Evolutionary conservation across 768 basidiomycete species (phyloP), one percentile per base, ranked within the genome.

Genomic region (Pulveroboletus sp.): DNA sequence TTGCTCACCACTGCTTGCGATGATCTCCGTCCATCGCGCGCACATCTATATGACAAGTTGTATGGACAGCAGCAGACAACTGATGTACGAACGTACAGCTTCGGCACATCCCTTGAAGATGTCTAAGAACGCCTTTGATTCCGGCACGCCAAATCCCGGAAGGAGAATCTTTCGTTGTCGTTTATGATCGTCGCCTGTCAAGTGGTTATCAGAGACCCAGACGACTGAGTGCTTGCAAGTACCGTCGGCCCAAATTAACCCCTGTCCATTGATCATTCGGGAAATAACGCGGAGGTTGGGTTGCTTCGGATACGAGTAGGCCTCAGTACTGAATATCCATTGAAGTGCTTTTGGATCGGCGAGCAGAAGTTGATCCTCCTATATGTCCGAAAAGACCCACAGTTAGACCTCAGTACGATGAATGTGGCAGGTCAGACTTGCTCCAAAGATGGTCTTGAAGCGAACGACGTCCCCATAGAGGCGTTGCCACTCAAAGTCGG

Each of bases 141-240:
- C 77, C 0, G 74, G 73, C 8, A 63, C 71, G 46, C 80, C 78
- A 50, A 82, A 82, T 3, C 77, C 80, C 3, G 79, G 80, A 42
- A 78, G 68, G 71, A 81, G 74, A 18, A 79, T 69, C 53, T 71
- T 80, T 50, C 77, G 65, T 47, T 82, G 79, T 39, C 81, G 72
- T 58, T 68, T 78, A 52, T 82, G 81, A 31, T 66, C 73, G n/a
- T 72, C 66, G 2, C 73, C 66, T 68, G 41, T 39, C 6, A 39
- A 36, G 27, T 5, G n/a, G 15, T 43, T 24, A 36, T 37, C 43
- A 26, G 12, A 10, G 40, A 32, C 38, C n/a, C 69, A 70, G 26
- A 1, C 6, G 27, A 36, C 21, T 8, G 1, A 37, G 6, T 4
- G 11, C 6, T 8, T n/a, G 37, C 10, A 2, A 49, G 18, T 45